Base-by-base conservation (phyloP, 352 stramenopile genomes). In the Phytophthora agathidicida region DNA sequence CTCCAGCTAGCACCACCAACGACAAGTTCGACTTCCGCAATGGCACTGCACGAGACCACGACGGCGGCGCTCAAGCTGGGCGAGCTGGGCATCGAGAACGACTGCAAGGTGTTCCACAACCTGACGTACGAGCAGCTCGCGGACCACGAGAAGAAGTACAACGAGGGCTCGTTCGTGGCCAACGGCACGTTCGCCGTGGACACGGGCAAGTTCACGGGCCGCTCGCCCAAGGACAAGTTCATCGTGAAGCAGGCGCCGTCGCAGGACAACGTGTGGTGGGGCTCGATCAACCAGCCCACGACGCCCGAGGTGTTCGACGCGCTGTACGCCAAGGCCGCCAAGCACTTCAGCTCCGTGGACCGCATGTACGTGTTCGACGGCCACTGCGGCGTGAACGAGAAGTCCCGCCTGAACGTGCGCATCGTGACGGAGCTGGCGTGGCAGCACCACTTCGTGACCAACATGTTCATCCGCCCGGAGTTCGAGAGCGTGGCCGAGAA, bases 121-220 rank as follows among this genome's bases (percentile, higher is more conserved):
- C 71, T 99, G 65, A 96, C 84, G 32, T 99, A 98, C 75, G 89
- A 96, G 59, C 80, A 99, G 60, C 86, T 99, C 37, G 96, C 90
- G 43, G 76, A 98, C 60, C 96, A 99, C 69, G 96, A 99, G 83
- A 78, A 94, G 23, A 72, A 77, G 31, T 98, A 98, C 83, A 92
- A 94, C 24, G 96, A 99, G 78, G 80, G 89, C 59, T 49, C 77
- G 61, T 87, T 96, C 43, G 76, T 98, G 52, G 90, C 88, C 39
- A 92, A 94, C 43, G 91, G 93, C 63, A 98, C 96, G 37, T 99
- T 98, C 74, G 88, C 88, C 38, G 96, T 99, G 41, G 96, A 99
- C 75, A 99, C 97, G 42, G 97, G 97, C 64, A 98, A 98, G 73
- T 99, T 98, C 81, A 99, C 97, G n/a, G 97, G 97, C 60, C 93